Evolutionary conservation across 306 rosid species (phyloP).

Genomic region (Glycine tomentella): DNA sequence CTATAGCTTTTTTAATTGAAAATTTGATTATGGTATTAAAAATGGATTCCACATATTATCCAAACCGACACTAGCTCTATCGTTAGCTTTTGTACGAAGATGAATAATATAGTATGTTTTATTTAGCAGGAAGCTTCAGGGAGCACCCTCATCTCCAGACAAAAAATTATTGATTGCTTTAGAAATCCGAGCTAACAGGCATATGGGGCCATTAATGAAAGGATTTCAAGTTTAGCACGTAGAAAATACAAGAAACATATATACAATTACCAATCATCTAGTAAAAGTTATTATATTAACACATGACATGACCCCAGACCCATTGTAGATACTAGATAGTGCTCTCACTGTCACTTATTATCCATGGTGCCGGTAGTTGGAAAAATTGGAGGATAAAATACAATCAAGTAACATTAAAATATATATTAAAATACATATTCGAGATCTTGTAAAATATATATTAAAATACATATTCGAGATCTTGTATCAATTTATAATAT

Average conservation of each 20-base stretch:
- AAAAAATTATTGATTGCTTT: conserved; percentile 23
- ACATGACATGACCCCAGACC: neutral
- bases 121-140: conserved; percentile 23
- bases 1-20: neutral
- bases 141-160: neutral
- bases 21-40: neutral
- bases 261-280: too few relatives aligned
- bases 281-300: too few relatives aligned
- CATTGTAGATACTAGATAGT: conserved; percentile 6
- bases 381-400: neutral
- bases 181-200: conserved; percentile 32
- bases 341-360: neutral
- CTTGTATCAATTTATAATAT: too few relatives aligned
- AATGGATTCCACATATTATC: neutral
- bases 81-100: neutral
- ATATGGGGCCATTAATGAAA: neutral
- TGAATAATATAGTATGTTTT: neutral
- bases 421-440: too few relatives aligned
- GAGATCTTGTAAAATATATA: too few relatives aligned
- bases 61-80: neutral
- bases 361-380: neutral
- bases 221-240: neutral
- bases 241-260: neutral
- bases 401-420: neutral
- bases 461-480: too few relatives aligned